phyloP scores from a whole-genome alignment of 2,329 filamentous ascomycete genomes.

The Aspergillus tamarii region DNA sequence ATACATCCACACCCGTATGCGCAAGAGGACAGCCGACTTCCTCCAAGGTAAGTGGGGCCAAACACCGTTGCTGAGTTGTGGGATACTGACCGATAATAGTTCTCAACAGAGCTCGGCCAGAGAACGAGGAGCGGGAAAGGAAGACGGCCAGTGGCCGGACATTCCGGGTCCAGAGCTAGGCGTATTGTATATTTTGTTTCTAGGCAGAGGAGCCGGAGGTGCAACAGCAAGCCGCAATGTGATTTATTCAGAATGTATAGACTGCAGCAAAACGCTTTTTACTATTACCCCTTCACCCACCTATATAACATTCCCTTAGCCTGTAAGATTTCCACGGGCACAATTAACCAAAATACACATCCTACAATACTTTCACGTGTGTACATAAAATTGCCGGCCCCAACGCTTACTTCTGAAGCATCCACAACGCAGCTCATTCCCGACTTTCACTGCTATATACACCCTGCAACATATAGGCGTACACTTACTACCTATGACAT shows the following conservation, averaged over 20 bases:
- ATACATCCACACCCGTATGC: constrained; percentile 98
- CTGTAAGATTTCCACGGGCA: background rate
- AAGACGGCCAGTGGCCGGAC: constrained; percentile 97
- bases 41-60: constrained; percentile 72
- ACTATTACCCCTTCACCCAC: background rate
- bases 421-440: background rate
- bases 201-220: constrained; percentile 24
- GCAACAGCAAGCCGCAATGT: constrained; percentile 12
- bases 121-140: constrained; percentile 94
- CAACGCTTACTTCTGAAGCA: background rate
- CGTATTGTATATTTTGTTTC: constrained; percentile 24
- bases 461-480: background rate
- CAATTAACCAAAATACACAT: background rate
- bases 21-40: constrained; percentile 96
- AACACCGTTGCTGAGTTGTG: background rate
- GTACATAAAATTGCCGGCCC: background rate
- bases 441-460: background rate
- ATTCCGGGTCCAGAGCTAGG: constrained; percentile 68
- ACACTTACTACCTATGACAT: background rate
- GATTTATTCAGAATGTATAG: constrained; percentile 17
- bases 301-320: background rate
- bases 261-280: constrained; percentile 11
- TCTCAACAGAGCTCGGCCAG: constrained; percentile 90
- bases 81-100: constrained; percentile 61
- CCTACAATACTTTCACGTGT: background rate